phyloP scores from a whole-genome alignment of 1,284 basidiomycete genomes.

The Cryptococcus wingfieldii region DNA sequence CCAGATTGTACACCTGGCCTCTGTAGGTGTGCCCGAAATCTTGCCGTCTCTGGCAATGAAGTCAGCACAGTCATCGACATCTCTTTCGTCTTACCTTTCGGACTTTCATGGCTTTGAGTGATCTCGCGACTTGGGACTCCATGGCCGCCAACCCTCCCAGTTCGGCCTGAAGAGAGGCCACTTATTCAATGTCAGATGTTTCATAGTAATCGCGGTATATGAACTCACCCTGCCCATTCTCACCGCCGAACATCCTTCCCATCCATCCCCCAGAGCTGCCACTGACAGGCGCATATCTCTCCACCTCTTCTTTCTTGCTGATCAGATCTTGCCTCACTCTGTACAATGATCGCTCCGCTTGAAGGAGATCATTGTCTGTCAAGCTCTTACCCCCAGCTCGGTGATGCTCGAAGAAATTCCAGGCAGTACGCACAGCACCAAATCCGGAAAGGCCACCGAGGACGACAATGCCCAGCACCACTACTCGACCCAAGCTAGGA shows the following conservation, averaged over 20 bases:
- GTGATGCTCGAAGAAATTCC: conserved; percentile 42
- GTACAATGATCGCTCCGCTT: conserved; percentile 46
- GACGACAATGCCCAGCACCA: conserved; percentile 46
- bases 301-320: conserved; percentile 38
- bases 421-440: conserved; percentile 45
- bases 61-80: neutral
- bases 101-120: conserved; percentile 38
- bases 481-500: conserved; percentile 42
- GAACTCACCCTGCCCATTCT: conserved; percentile 26
- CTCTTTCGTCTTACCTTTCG: conserved; percentile 27
- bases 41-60: conserved; percentile 30
- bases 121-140: conserved; percentile 38
- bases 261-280: conserved; percentile 28
- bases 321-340: conserved; percentile 43
- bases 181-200: conserved; percentile 5
- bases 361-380: conserved; percentile 32
- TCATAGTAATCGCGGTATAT: too few species aligned
- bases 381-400: conserved; percentile 23
- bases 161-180: conserved; percentile 29
- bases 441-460: conserved; percentile 47
- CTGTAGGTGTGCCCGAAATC: conserved; percentile 41
- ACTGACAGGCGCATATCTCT: conserved; percentile 13
- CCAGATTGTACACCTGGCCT: conserved; percentile 38
- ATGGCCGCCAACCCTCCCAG: conserved; percentile 42
- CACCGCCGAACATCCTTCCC: conserved; percentile 38